Percentiles rank a stretch among this genome's conserved stretches.
Evolutionary conservation across 768 basidiomycete genomes (phyloP).

Genomic region (Cyclocybe aegerita): DNA sequence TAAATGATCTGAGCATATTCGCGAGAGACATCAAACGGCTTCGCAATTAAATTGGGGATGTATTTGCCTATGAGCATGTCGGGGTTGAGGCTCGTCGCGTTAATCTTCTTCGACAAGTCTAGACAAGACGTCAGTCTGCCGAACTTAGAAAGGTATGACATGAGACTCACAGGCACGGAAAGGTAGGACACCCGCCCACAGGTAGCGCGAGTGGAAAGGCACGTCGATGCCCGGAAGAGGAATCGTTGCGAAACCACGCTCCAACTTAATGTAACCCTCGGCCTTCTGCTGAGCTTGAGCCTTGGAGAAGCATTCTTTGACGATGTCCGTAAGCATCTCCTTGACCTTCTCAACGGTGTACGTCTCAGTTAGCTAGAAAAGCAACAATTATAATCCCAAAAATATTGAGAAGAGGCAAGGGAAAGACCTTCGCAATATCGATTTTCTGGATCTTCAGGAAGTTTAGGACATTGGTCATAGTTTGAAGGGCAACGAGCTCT

Average conservation of each 20-base stretch:
- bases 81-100: slow-evolving; percentile 85
- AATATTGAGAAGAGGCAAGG: background rate
- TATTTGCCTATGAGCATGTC: slow-evolving; percentile 95
- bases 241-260: slow-evolving; percentile 95
- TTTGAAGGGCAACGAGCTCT: slow-evolving; percentile 89
- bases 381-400: slow-evolving; percentile 9
- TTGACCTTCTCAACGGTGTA: slow-evolving; percentile 92
- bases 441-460: slow-evolving; percentile 96
- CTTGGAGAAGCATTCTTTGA: slow-evolving; percentile 74
- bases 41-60: slow-evolving; percentile 94
- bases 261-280: slow-evolving; percentile 90
- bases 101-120: slow-evolving; percentile 99
- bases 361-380: slow-evolving; percentile 73
- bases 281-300: slow-evolving; percentile 76
- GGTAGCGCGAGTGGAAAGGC: slow-evolving; percentile 98
- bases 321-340: slow-evolving; percentile 92
- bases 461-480: slow-evolving; percentile 95
- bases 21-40: slow-evolving; percentile 78
- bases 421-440: slow-evolving; percentile 78
- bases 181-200: slow-evolving; percentile 98
- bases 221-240: slow-evolving; percentile 97
- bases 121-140: slow-evolving; percentile 1
- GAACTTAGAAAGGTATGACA: slow-evolving; percentile 1
- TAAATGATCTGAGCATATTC: slow-evolving; percentile 95
- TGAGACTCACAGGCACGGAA: slow-evolving; percentile 88